Evolutionary conservation across 2,329 filamentous ascomycete species (phyloP).

Genomic region (Scleromitrula shiraiana): DNA sequence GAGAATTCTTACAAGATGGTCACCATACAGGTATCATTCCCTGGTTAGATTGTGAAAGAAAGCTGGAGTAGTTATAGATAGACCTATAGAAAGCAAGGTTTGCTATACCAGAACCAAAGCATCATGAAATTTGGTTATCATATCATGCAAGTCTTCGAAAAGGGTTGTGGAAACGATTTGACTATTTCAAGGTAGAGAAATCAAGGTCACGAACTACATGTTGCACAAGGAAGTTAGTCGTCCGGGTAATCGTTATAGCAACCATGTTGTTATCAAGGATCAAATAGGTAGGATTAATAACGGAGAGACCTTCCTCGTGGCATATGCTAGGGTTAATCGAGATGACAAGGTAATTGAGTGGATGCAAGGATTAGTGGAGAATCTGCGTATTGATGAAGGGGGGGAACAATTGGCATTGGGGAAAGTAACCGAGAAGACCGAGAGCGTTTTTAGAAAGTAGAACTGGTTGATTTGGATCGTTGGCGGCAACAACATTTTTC

Average conservation of each 20-base stretch:
- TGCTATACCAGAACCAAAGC: background rate
- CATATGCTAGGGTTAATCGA: conserved; percentile 6
- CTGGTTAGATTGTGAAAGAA: background rate
- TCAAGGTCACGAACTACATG: background rate
- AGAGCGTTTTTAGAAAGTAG: background rate
- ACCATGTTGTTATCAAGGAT: conserved; percentile 4
- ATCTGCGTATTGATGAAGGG: background rate
- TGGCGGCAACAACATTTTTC: too few species aligned
- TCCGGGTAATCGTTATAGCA: background rate
- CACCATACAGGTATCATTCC: background rate
- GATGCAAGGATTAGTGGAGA: background rate
- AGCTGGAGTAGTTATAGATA: background rate
- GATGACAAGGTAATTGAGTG: background rate
- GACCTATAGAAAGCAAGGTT: background rate
- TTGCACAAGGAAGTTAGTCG: conserved; percentile 4
- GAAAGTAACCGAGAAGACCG: background rate
- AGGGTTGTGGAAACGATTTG: background rate
- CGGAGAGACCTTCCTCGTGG: conserved; percentile 7
- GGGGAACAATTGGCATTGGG: background rate
- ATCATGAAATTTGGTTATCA: conserved; percentile 2
- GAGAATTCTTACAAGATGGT: background rate
- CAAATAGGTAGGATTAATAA: conserved; percentile 2
- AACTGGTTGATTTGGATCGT: background rate
- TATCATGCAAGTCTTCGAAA: conserved; percentile 2
- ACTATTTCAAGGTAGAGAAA: background rate